phyloP scores from a whole-genome alignment of 257 asterid species.

The Leptodermis oblonga region DNA sequence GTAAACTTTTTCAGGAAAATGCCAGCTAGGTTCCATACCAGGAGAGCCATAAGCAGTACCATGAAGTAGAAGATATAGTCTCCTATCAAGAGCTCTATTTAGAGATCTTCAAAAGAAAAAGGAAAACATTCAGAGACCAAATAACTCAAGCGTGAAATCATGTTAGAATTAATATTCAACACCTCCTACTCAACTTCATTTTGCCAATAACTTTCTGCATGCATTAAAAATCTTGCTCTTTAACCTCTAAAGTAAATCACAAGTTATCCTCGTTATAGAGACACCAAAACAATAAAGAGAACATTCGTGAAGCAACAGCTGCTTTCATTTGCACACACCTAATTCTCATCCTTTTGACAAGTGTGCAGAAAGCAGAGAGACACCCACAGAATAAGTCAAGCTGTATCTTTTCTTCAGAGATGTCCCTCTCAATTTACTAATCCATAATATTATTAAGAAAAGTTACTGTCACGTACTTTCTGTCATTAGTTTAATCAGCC shows the following conservation, averaged over 20 bases:
- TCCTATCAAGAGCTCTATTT: constrained; percentile 81
- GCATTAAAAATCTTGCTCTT: neutral
- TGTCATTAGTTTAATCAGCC: constrained; percentile 69
- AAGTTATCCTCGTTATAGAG: neutral
- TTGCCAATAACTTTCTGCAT: neutral
- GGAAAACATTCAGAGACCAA: constrained; percentile 14
- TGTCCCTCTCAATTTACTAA: neutral
- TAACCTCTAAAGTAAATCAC: neutral
- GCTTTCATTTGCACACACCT: too few relatives aligned
- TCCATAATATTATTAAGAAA: neutral
- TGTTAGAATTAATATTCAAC: neutral
- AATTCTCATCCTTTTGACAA: too few relatives aligned
- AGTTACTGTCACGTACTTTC: constrained; percentile 34
- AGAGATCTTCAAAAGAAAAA: constrained; percentile 57
- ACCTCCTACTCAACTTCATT: neutral
- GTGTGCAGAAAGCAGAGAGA: neutral
- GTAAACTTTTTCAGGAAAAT: constrained; percentile 81
- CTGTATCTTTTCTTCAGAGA: neutral
- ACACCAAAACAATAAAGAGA: neutral
- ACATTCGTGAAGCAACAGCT: neutral
- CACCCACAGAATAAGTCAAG: neutral
- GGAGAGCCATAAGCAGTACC: constrained; percentile 51
- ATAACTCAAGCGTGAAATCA: neutral
- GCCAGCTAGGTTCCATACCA: constrained; percentile 66
- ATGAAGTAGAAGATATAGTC: constrained; percentile 82